Evolutionary conservation across 371 early-diverging fungal genomes (phyloP).

Genomic region (Synchytrium microbalum): DNA sequence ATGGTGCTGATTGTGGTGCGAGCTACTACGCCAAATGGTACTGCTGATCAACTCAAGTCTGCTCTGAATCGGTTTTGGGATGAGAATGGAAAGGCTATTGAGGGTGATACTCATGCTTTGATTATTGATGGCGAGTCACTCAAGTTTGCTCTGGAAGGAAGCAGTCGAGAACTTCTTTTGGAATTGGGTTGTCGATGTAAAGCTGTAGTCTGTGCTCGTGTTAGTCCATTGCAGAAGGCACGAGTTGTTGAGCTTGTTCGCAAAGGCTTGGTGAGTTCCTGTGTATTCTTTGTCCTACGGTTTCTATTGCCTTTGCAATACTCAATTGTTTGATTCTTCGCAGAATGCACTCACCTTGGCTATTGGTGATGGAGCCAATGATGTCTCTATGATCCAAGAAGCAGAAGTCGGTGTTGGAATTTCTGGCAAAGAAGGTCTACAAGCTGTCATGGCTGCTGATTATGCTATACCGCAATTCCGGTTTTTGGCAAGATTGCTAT

Average conservation of each 20-base stretch:
- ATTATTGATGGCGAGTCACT: constrained; percentile 89
- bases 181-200: constrained; percentile 71
- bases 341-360: constrained; percentile 51
- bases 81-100: constrained; percentile 21
- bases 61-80: constrained; percentile 36
- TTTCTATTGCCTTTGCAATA: neutral
- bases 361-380: constrained; percentile 69
- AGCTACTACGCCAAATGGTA: constrained; percentile 19
- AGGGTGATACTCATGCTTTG: constrained; percentile 47
- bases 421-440: constrained; percentile 60
- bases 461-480: constrained; percentile 54
- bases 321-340: neutral
- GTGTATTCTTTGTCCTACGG: constrained; percentile 3
- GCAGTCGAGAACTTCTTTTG: constrained; percentile 56
- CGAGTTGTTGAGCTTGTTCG: constrained; percentile 92
- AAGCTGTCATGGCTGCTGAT: constrained; percentile 59
- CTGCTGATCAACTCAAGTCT: constrained; percentile 27
- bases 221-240: constrained; percentile 98
- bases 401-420: constrained; percentile 66
- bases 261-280: constrained; percentile 45
- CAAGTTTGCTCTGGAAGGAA: constrained; percentile 61
- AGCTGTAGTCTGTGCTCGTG: constrained; percentile 95
- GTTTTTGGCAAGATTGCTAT: constrained; percentile 34
- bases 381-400: constrained; percentile 62
- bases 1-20: constrained; percentile 40